Conservation (phyloP, 805 yeast species). For the Barnettozyma vustinii region DNA sequence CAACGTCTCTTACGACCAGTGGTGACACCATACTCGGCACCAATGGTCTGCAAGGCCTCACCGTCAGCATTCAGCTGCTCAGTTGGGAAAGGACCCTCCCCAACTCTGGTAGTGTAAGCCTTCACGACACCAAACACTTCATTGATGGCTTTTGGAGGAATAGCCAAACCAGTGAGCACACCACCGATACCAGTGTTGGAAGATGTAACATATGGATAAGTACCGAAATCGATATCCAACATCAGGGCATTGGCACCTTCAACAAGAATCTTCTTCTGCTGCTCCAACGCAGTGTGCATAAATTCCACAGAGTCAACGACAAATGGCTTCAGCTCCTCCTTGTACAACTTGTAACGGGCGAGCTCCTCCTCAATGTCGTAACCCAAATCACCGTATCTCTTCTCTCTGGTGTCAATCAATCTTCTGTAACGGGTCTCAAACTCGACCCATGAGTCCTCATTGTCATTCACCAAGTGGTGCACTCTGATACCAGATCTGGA, state of each 20-base stretch:
- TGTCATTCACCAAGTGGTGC: constrained; percentile 88
- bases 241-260: constrained; percentile 98
- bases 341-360: constrained; percentile 66
- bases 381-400: constrained; percentile 91
- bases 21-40: constrained; percentile 96
- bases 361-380: constrained; percentile 81
- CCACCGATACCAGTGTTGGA: constrained; percentile 97
- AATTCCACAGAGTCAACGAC: constrained; percentile 90
- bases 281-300: constrained; percentile 70
- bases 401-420: constrained; percentile 71
- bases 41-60: constrained; percentile 81
- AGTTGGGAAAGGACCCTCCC: constrained; percentile 99
- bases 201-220: constrained; percentile 96
- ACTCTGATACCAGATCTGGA: constrained; percentile 95
- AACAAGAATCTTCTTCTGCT: constrained; percentile 80
- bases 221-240: constrained; percentile 97
- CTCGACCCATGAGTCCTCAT: constrained; percentile 90
- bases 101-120: constrained; percentile 98
- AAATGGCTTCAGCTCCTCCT: constrained; percentile 74
- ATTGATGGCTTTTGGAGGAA: constrained; percentile 82
- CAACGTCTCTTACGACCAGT: constrained; percentile 99
- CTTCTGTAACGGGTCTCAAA: constrained; percentile 75
- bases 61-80: constrained; percentile 89
- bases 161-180: constrained; percentile 92
- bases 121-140: constrained; percentile 94